Percentiles rank a stretch among this genome's conserved stretches.
These are phyloP conservation scores for Aspergillus thermomutatus DNA, from an alignment of 2,329 filamentous ascomycete species.

Conservation along the genomic window DNA sequence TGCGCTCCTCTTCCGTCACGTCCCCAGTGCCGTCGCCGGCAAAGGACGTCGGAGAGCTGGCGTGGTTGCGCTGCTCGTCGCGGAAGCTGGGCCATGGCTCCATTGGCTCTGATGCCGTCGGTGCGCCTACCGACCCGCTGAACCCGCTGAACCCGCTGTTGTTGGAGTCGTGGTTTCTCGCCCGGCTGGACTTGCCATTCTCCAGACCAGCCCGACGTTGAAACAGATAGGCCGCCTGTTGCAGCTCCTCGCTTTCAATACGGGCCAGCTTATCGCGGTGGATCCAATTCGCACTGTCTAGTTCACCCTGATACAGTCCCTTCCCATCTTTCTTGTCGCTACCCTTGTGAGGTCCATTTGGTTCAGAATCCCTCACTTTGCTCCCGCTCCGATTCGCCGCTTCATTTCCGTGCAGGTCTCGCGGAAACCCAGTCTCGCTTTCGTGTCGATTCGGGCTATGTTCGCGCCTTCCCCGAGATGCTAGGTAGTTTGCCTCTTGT, in stretches of 20 bases:
- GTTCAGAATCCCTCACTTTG: constrained; percentile 23
- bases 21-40: constrained; percentile 38
- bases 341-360: constrained; percentile 14
- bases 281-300: constrained; percentile 46
- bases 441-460: constrained; percentile 33
- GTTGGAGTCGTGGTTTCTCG: constrained; percentile 36
- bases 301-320: constrained; percentile 11
- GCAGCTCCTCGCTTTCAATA: constrained; percentile 50
- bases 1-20: constrained; percentile 40
- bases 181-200: constrained; percentile 36
- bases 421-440: constrained; percentile 37
- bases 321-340: constrained; percentile 18
- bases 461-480: constrained; percentile 33
- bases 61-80: constrained; percentile 30
- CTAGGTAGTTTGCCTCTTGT: constrained; percentile 28
- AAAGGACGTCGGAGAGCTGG: constrained; percentile 32
- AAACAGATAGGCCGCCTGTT: constrained; percentile 45
- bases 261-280: constrained; percentile 50
- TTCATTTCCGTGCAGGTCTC: constrained; percentile 36
- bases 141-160: constrained; percentile 28
- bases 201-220: constrained; percentile 36
- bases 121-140: constrained; percentile 16
- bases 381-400: constrained; percentile 17
- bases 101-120: constrained; percentile 25
- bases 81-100: constrained; percentile 35